These are phyloP conservation scores for Teunomyces kruisii DNA, from an alignment of 805 yeast genomes.

Conservation along the genomic window DNA sequence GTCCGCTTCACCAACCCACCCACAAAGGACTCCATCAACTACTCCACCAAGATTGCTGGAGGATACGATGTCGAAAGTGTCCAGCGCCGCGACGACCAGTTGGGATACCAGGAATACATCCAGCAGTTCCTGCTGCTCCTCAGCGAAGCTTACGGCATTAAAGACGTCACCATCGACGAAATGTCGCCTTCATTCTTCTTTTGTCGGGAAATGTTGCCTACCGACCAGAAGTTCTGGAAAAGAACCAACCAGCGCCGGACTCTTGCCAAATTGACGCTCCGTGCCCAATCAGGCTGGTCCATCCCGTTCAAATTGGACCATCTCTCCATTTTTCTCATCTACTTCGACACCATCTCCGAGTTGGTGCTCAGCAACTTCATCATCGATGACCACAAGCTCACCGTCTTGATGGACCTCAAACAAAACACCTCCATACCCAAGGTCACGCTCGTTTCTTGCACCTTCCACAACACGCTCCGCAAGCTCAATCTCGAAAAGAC, in stretches of 20 bases:
- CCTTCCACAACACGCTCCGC: constrained; percentile 15
- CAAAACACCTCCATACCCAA: constrained; percentile 9
- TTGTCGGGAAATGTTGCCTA: not conserved
- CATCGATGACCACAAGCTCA: constrained; percentile 40
- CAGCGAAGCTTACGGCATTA: constrained; percentile 47
- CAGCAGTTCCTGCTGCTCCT: constrained; percentile 31
- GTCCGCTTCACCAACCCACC: constrained; percentile 38
- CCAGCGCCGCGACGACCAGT: constrained; percentile 12
- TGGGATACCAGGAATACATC: constrained; percentile 25
- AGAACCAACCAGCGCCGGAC: constrained; percentile 14
- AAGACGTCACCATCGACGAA: constrained; percentile 40
- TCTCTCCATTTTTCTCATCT: constrained; percentile 45
- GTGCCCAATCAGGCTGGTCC: constrained; percentile 51
- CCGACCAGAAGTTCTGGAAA: not conserved
- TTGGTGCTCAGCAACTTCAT: constrained; percentile 47
- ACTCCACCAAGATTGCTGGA: constrained; percentile 35
- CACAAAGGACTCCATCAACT: constrained; percentile 17
- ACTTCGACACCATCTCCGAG: constrained; percentile 37
- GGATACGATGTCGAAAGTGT: constrained; percentile 30
- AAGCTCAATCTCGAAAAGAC: constrained; percentile 11
- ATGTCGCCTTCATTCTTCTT: constrained; percentile 53
- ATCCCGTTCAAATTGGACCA: constrained; percentile 49
- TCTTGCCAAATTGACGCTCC: constrained; percentile 33
- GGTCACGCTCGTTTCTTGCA: constrained; percentile 21
- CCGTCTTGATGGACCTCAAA: constrained; percentile 5